Evolutionary conservation across 2,329 filamentous ascomycete genomes (phyloP), one percentile per base, ranked within the genome.

Genomic region (Arthrobotrys musiformis): DNA sequence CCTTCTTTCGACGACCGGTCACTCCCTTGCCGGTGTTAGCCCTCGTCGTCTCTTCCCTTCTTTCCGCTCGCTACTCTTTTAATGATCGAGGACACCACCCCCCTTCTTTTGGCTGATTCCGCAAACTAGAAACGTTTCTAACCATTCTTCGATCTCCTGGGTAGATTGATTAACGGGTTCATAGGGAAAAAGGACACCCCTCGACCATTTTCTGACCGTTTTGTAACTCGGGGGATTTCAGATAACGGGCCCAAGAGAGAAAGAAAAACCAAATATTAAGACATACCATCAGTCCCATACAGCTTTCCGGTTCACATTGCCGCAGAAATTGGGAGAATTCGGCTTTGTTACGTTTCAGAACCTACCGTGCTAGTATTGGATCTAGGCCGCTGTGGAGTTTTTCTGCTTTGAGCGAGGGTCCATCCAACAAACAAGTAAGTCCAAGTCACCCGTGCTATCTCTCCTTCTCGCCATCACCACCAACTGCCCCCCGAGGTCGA

Each of bases 391-490:
- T 64, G 70, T 75, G 70, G 70, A 75, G 63, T 68, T 61, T 52
- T 62, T 61, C 61, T 62, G 68, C 60, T 60, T 60, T 67, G 68
- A 70, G 50, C 22, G 72, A 68, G 60, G 50, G 54, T 69, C 67
- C 67, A 72, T 58, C 66, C 19, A 44, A 60, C 63, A 66, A 64
- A 52, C 46, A 30, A 68, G 46, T 58, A 69, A 70, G 56, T 69
- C 35, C 26, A 58, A 56, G 79, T 79, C 81, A 79, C 79, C 70
- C 61, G 50, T 79, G 69, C 79, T 79, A 79, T 79, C 76, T 79
- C 76, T 81, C 81, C 80, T 79, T 81, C 80, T 81, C 79, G 80
- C 79, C 80, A 79, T 79, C 79, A 81, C 80, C 79, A 80, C 72
- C 78, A 78, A 67, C 75, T 68, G 66, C 70, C 60, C 79, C 79